Evolutionary conservation across 306 rosid species (phyloP).

Genomic region (Cyclanthera cordifolia): DNA sequence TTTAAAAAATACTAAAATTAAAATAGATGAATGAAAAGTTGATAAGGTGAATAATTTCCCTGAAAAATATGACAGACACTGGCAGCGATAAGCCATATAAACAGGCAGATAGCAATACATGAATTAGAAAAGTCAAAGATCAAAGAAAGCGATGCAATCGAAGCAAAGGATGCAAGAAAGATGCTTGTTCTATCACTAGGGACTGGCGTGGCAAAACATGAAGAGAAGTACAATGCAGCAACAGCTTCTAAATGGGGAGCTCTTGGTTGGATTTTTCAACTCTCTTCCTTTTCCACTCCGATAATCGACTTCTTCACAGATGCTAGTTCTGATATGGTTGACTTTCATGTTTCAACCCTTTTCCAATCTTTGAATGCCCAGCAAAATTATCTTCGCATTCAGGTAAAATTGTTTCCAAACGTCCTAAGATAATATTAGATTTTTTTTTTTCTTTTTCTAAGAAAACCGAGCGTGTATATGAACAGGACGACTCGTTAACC

Average conservation of each 20-base stretch:
- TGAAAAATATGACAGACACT: slow-evolving; percentile 25
- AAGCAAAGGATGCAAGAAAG: slow-evolving; percentile 10
- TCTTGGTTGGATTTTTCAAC: slow-evolving; percentile 21
- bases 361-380: slow-evolving; percentile 16
- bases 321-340: slow-evolving; percentile 37
- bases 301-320: slow-evolving; percentile 24
- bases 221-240: slow-evolving; percentile 28
- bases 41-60: too few relatives aligned
- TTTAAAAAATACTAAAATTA: too few relatives aligned
- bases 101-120: slow-evolving; percentile 7
- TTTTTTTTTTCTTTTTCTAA: neutral
- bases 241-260: slow-evolving; percentile 30
- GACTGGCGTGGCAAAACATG: slow-evolving; percentile 28
- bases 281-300: slow-evolving; percentile 22
- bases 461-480: neutral
- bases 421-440: too few relatives aligned
- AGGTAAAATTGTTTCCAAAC: slow-evolving; percentile 14
- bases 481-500: slow-evolving; percentile 8
- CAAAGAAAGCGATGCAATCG: slow-evolving; percentile 9
- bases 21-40: too few relatives aligned
- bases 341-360: slow-evolving; percentile 29
- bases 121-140: neutral
- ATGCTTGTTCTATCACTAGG: slow-evolving; percentile 34
- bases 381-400: slow-evolving; percentile 36
- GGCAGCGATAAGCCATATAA: slow-evolving; percentile 27